These are phyloP conservation scores for Rhizopus stolonifer DNA, from an alignment of 371 early-diverging fungal species.

Conservation along the genomic window DNA sequence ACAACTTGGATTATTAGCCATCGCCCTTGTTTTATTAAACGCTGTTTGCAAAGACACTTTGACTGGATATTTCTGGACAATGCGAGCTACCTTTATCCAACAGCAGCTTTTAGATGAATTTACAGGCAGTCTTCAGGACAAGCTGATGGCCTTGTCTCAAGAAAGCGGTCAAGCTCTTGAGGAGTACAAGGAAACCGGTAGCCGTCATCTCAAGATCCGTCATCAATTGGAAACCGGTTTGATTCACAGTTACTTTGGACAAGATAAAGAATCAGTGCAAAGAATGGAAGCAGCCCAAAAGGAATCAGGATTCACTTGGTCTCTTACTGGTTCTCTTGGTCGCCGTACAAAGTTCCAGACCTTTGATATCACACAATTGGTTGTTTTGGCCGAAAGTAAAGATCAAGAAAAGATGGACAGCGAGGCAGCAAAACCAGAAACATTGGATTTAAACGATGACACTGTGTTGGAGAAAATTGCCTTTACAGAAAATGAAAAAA, in stretches of 20 bases:
- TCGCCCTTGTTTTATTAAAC: slow-evolving; percentile 68
- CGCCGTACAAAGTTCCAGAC: slow-evolving; percentile 92
- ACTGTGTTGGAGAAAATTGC: slow-evolving; percentile 81
- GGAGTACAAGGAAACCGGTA: slow-evolving; percentile 1
- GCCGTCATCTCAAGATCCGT: slow-evolving; percentile 52
- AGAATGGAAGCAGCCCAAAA: slow-evolving; percentile 73
- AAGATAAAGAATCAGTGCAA: slow-evolving; percentile 69
- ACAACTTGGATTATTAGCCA: slow-evolving; percentile 63
- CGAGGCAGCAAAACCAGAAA: slow-evolving; percentile 57
- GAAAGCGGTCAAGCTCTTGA: slow-evolving; percentile 21
- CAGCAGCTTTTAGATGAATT: slow-evolving; percentile 86
- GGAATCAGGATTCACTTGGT: slow-evolving; percentile 78
- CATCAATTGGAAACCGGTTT: slow-evolving; percentile 78
- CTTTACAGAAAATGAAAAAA: slow-evolving; percentile 52
- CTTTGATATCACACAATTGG: slow-evolving; percentile 84
- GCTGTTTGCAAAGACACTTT: slow-evolving; percentile 20
- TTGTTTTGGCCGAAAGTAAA: slow-evolving; percentile 84
- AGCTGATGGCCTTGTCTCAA: slow-evolving; percentile 42
- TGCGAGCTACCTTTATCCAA: slow-evolving; percentile 73
- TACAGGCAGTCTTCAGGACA: slow-evolving; percentile 63
- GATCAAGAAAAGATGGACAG: slow-evolving; percentile 27
- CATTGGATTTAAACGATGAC: slow-evolving; percentile 85
- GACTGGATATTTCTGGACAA: slow-evolving; percentile 73
- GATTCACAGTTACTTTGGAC: slow-evolving; percentile 72
- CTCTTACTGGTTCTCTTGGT: slow-evolving; percentile 87